A percentile compares a stretch with the other conserved stretches of the same genome.
Evolutionary conservation across 306 rosid genomes (phyloP).

Genomic region (Cicer chorassanicum): DNA sequence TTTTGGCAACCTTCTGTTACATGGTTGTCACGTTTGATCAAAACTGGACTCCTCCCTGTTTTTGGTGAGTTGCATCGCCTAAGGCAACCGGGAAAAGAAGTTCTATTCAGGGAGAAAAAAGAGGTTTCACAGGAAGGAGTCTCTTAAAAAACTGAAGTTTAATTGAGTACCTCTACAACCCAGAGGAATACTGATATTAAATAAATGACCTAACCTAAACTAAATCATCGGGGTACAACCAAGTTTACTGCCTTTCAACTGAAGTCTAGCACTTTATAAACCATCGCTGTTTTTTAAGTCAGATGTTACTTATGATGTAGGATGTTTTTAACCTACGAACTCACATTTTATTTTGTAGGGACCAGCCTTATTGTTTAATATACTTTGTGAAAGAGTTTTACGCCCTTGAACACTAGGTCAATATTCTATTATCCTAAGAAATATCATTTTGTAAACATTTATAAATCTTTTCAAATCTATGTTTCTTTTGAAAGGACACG

Average conservation of each 20-base stretch:
- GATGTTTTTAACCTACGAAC: conserved; percentile 6
- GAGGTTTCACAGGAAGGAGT: not conserved
- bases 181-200: conserved; percentile 3
- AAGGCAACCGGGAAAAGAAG: not conserved
- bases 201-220: conserved; percentile 3
- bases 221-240: conserved; percentile 2
- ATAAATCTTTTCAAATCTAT: not conserved
- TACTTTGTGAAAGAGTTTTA: not conserved
- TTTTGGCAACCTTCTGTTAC: conserved; percentile 12
- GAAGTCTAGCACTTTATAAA: conserved; percentile 4
- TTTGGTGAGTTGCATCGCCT: conserved; percentile 7
- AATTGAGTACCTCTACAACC: not conserved
- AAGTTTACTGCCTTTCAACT: conserved; percentile 1
- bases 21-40: not conserved
- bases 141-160: conserved; percentile 13
- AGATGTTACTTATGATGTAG: conserved; percentile 11
- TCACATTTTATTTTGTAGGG: not conserved
- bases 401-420: not conserved
- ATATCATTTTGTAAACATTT: not conserved
- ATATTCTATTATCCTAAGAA: conserved; percentile 13
- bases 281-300: not conserved
- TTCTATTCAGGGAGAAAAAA: conserved; percentile 26
- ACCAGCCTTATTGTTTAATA: not conserved
- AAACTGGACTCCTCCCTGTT: conserved; percentile 1
- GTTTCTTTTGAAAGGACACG: conserved; percentile 17